A percentile compares a stretch with the other conserved stretches of the same genome.
Evolutionary conservation across 2,329 filamentous ascomycete genomes (phyloP).

Genomic region (Talaromyces sp.): DNA sequence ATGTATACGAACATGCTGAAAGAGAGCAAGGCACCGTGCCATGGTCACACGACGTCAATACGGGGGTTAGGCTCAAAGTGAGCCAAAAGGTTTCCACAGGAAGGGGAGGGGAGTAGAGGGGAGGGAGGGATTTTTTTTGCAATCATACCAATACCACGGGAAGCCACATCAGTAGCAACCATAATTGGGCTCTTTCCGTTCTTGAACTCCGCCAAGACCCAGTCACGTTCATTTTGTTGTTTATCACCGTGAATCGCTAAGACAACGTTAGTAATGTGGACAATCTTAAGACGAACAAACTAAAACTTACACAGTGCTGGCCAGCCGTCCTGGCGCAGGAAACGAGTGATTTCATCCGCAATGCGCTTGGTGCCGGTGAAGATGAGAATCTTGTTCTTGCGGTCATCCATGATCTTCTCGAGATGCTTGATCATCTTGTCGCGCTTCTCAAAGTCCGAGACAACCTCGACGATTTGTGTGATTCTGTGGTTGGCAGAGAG

Average conservation of each 20-base stretch:
- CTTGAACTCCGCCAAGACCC: slow-evolving; percentile 99
- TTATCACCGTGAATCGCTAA: slow-evolving; percentile 97
- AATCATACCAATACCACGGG: slow-evolving; percentile 99
- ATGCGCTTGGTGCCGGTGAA: slow-evolving; percentile 86
- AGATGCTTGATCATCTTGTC: slow-evolving; percentile 96
- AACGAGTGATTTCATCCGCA: slow-evolving; percentile 94
- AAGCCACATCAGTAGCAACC: slow-evolving; percentile 99
- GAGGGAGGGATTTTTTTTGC: slow-evolving; percentile 35
- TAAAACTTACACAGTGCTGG: slow-evolving; percentile 77
- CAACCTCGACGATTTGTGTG: slow-evolving; percentile 94
- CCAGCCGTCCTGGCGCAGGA: slow-evolving; percentile 97
- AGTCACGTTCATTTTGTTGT: slow-evolving; percentile 98
- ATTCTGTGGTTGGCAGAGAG: slow-evolving; percentile 96
- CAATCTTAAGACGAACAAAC: neutral
- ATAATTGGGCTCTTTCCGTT: slow-evolving; percentile 99
- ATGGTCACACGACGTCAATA: slow-evolving; percentile 56
- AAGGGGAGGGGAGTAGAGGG: slow-evolving; percentile 27
- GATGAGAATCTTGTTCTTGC: slow-evolving; percentile 89
- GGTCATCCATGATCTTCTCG: slow-evolving; percentile 96
- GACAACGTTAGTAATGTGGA: slow-evolving; percentile 21
- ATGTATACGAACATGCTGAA: slow-evolving; percentile 81
- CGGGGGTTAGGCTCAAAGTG: slow-evolving; percentile 28
- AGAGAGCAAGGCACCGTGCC: slow-evolving; percentile 80
- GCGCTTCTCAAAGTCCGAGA: slow-evolving; percentile 95
- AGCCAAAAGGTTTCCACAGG: slow-evolving; percentile 5